Base-by-base conservation (phyloP, 805 yeast genomes). In the Cyberlindnera bimundalis region DNA sequence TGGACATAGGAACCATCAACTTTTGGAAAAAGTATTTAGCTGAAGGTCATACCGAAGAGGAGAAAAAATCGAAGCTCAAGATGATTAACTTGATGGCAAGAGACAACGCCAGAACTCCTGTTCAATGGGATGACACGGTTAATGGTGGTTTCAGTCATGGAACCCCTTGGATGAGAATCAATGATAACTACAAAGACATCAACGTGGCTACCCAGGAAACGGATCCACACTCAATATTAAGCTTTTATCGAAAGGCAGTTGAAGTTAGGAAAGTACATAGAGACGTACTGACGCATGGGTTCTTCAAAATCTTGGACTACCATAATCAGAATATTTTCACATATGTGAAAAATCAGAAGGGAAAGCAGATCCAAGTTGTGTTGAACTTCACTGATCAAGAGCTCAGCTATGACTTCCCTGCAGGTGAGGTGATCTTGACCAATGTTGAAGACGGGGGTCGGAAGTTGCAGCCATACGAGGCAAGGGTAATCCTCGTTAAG, bases 41-140 rank as follows among this genome's bases (percentile, higher is more conserved):
- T 46, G 54, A 50, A 36, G 48, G 49, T n/a, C 56, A 56, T 21
- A 50, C 57, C 21, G 52, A 51, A 32, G 55, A 59, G 4, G 59
- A 57, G 34, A 47, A 55, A 41, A 55, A 54, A 28, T 48, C 51
- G 25, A 57, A 64, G 39, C 45, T 66, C 59, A 64, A 64, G 35
- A 55, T 47, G 21, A 56, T 71, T 43, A 59, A 62, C 40, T 47
- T 68, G 39, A 33, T 67, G 16, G 72, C 78, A 13, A 65, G 81
- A 53, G 81, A 76, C 52, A 66, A 76, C 50, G 70, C 76, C 7
- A 68, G 81, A 57, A 66, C 78, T 17, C 81, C 81, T 15, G 71
- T 76, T 45, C 81, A 74, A 48, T 76, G 81, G 81, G 67, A 66
- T 45, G 56, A 53, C 39, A 48, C 66, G 1, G 60, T 49, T n/a